Evolutionary conservation across 495 filamentous ascomycete genomes (phyloP).

Genomic region (Penicillium argentinense): DNA sequence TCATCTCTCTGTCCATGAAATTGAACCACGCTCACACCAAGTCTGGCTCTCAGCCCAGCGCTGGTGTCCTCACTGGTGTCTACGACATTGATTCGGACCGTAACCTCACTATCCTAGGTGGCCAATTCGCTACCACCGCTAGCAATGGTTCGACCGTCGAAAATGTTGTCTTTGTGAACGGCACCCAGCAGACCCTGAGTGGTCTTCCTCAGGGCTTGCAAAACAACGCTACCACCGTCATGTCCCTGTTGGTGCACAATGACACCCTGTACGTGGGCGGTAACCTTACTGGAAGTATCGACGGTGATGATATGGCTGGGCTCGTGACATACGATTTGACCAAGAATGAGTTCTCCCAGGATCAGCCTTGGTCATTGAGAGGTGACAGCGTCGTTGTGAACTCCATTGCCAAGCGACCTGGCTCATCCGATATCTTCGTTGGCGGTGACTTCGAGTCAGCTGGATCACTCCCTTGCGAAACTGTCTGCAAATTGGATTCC

Average conservation of each 20-base stretch:
- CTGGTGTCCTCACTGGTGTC: slow-evolving; percentile 70
- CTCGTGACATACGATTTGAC: slow-evolving; percentile 76
- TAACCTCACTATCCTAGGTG: slow-evolving; percentile 86
- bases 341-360: slow-evolving; percentile 52
- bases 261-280: slow-evolving; percentile 82
- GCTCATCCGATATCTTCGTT: slow-evolving; percentile 74
- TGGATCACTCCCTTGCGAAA: slow-evolving; percentile 78
- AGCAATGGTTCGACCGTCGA: slow-evolving; percentile 69
- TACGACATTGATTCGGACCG: slow-evolving; percentile 68
- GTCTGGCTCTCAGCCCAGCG: slow-evolving; percentile 54
- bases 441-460: slow-evolving; percentile 79
- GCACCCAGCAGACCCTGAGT: slow-evolving; percentile 59
- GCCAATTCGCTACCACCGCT: slow-evolving; percentile 74
- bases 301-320: slow-evolving; percentile 64
- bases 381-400: slow-evolving; percentile 72
- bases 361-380: slow-evolving; percentile 69
- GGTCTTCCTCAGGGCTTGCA: slow-evolving; percentile 69
- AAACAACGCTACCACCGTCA: slow-evolving; percentile 70
- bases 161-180: slow-evolving; percentile 77
- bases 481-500: slow-evolving; percentile 76
- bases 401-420: slow-evolving; percentile 65
- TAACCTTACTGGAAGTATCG: slow-evolving; percentile 66
- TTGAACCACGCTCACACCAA: slow-evolving; percentile 54
- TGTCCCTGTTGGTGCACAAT: slow-evolving; percentile 64
- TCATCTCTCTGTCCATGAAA: slow-evolving; percentile 61